phyloP scores from a whole-genome alignment of 1,284 basidiomycete genomes.

The Gomphus bonarii region DNA sequence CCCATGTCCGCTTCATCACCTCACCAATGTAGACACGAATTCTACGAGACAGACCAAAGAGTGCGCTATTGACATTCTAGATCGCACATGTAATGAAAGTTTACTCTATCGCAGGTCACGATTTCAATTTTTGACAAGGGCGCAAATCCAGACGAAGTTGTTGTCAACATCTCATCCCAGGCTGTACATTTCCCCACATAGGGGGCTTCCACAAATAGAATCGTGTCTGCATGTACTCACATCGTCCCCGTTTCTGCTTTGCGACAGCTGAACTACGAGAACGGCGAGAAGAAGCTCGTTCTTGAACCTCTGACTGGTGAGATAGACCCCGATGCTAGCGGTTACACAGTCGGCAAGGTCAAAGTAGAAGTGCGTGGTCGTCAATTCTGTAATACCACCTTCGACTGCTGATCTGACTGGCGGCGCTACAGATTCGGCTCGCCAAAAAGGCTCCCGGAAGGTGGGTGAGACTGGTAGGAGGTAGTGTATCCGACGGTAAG shows the following conservation, averaged over 20 bases:
- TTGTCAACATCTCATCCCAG: constrained; percentile 51
- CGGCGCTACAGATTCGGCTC: constrained; percentile 33
- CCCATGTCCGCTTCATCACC: not conserved
- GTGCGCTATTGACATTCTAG: not conserved
- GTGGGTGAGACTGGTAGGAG: constrained; percentile 72
- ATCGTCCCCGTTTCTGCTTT: constrained; percentile 1
- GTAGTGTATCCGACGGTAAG: constrained; percentile 54
- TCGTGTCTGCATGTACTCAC: not conserved
- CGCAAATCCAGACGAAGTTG: constrained; percentile 54
- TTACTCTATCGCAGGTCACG: constrained; percentile 30
- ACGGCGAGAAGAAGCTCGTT: constrained; percentile 52
- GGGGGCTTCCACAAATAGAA: constrained; percentile 1
- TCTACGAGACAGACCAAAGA: constrained; percentile 74
- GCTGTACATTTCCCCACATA: constrained; percentile 31
- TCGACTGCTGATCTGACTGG: not conserved
- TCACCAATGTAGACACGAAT: constrained; percentile 56
- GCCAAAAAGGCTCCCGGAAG: constrained; percentile 51
- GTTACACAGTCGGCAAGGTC: constrained; percentile 66
- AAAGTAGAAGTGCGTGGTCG: constrained; percentile 52
- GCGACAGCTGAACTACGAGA: constrained; percentile 44
- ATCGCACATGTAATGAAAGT: not conserved
- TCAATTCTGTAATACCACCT: not conserved
- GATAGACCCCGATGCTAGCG: constrained; percentile 56
- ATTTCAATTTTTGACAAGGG: constrained; percentile 75
- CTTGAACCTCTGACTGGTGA: constrained; percentile 75